These are phyloP conservation scores for Blakeslea trispora DNA, from an alignment of 371 early-diverging fungal genomes.

Conservation along the genomic window DNA sequence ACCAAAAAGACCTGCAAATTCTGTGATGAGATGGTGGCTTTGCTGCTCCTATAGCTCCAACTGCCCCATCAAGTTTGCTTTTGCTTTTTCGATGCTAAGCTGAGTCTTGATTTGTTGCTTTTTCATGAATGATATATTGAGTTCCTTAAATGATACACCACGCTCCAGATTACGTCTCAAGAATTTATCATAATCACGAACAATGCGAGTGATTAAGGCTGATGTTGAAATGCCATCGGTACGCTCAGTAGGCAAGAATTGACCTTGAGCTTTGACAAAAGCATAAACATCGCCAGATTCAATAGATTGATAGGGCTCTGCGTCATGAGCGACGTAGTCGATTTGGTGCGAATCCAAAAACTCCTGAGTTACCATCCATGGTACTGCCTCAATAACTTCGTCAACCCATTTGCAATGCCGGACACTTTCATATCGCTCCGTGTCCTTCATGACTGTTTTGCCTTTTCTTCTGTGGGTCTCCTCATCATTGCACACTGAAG, in stretches of 20 bases:
- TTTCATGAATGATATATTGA: slow-evolving; percentile 88
- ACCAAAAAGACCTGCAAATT: slow-evolving; percentile 70
- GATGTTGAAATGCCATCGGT: slow-evolving; percentile 96
- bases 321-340: slow-evolving; percentile 99
- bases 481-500: slow-evolving; percentile 77
- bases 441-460: slow-evolving; percentile 88
- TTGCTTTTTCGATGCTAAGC: slow-evolving; percentile 62
- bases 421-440: slow-evolving; percentile 88
- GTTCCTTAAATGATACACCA: slow-evolving; percentile 89
- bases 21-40: slow-evolving; percentile 68
- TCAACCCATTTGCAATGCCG: slow-evolving; percentile 97
- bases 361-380: slow-evolving; percentile 89
- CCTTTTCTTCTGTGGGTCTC: slow-evolving; percentile 90
- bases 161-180: slow-evolving; percentile 91
- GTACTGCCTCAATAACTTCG: slow-evolving; percentile 87
- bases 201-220: slow-evolving; percentile 94
- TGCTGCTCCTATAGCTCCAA: slow-evolving; percentile 69
- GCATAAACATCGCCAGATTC: slow-evolving; percentile 93
- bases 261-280: slow-evolving; percentile 86
- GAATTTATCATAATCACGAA: slow-evolving; percentile 94
- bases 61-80: slow-evolving; percentile 63
- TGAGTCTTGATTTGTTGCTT: slow-evolving; percentile 73
- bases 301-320: slow-evolving; percentile 84
- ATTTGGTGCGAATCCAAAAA: slow-evolving; percentile 89
- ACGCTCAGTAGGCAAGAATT: slow-evolving; percentile 89